These are phyloP conservation scores for Penicillium sp. DNA, from an alignment of 2,329 filamentous ascomycete genomes.

Conservation along the genomic window DNA sequence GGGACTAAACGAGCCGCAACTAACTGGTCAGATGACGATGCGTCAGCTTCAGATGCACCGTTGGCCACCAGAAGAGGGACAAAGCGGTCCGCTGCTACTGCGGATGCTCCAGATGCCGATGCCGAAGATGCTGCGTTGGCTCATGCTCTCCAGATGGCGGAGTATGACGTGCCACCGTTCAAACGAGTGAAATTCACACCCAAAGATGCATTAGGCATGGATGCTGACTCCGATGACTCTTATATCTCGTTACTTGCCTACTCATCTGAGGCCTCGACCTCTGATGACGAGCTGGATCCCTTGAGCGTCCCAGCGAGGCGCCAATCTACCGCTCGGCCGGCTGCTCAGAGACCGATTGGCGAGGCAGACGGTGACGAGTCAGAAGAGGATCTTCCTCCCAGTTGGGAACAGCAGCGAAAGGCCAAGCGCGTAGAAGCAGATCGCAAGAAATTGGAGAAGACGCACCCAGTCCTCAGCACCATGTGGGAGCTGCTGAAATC, in stretches of 20 bases:
- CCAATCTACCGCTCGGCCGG: not conserved
- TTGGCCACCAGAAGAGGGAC: slow-evolving; percentile 56
- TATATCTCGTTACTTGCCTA: too few relatives aligned
- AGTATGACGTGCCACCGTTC: slow-evolving; percentile 42
- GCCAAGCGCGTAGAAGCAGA: slow-evolving; percentile 47
- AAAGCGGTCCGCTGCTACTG: slow-evolving; percentile 49
- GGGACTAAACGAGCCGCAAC: slow-evolving; percentile 47
- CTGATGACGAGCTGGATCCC: too few relatives aligned
- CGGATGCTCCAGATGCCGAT: slow-evolving; percentile 35
- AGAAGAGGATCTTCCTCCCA: slow-evolving; percentile 10
- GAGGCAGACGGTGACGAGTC: not conserved
- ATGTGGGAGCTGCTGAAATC: slow-evolving; percentile 82
- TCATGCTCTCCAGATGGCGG: slow-evolving; percentile 57
- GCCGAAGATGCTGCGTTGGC: slow-evolving; percentile 56
- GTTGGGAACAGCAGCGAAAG: slow-evolving; percentile 21
- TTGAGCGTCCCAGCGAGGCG: too few relatives aligned
- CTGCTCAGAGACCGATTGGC: not conserved
- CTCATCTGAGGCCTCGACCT: too few relatives aligned
- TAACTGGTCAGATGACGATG: slow-evolving; percentile 39
- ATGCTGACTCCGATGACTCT: slow-evolving; percentile 9
- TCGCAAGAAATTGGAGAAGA: slow-evolving; percentile 67
- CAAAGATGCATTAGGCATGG: slow-evolving; percentile 23
- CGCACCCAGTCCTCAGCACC: slow-evolving; percentile 75
- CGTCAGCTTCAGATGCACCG: slow-evolving; percentile 51
- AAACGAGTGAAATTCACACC: slow-evolving; percentile 40